phyloP scores from a whole-genome alignment of 2,329 filamentous ascomycete genomes.

The Knoxdaviesia proteae region DNA sequence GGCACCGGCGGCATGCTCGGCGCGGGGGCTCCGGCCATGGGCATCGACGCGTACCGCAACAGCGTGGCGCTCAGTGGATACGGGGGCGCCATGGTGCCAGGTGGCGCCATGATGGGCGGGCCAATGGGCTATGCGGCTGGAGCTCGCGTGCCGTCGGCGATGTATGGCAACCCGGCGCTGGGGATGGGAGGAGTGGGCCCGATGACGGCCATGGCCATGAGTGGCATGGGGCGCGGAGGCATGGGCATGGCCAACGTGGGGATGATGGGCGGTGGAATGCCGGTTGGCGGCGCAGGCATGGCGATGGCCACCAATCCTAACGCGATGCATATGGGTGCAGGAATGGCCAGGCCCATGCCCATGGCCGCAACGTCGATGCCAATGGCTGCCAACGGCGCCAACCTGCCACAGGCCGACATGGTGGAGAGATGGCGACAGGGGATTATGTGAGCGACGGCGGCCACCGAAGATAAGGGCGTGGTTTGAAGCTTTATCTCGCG shows the following conservation, averaged over 20 bases:
- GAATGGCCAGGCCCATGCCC: background rate
- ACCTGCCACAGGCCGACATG: constrained; percentile 11
- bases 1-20: constrained; percentile 20
- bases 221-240: constrained; percentile 6
- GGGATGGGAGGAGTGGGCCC: background rate
- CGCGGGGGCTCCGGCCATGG: constrained; percentile 8
- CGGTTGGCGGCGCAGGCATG: constrained; percentile 1
- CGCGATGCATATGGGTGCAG: background rate
- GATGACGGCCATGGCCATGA: constrained; percentile 1
- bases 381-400: constrained; percentile 6
- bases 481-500: too few relatives aligned
- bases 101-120: constrained; percentile 7
- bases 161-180: background rate
- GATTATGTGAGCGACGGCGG: constrained; percentile 8
- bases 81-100: constrained; percentile 9
- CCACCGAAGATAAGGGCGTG: too few relatives aligned
- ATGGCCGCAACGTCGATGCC: constrained; percentile 2
- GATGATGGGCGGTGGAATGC: constrained; percentile 3
- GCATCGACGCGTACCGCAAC: constrained; percentile 9
- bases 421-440: constrained; percentile 23
- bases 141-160: background rate
- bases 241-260: constrained; percentile 1
- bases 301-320: background rate
- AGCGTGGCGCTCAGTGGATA: constrained; percentile 13
- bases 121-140: constrained; percentile 1